phyloP scores from a whole-genome alignment of 2,329 filamentous ascomycete species.

The Stemphylium vesicarium region DNA sequence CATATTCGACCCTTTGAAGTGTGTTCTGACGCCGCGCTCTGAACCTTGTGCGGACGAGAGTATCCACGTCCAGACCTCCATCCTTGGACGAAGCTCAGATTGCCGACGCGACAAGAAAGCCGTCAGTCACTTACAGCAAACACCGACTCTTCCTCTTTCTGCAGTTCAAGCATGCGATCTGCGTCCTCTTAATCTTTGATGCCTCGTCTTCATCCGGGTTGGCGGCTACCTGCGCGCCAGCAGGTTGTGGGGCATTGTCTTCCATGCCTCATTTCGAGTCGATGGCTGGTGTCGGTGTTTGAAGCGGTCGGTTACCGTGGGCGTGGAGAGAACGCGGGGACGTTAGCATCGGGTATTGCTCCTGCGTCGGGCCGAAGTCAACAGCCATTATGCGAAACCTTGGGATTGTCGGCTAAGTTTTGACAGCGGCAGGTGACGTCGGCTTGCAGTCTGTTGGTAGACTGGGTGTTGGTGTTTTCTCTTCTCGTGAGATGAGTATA shows the following conservation, averaged over 20 bases:
- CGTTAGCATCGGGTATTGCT: conserved; percentile 13
- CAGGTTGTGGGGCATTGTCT: conserved; percentile 19
- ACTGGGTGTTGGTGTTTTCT: no score
- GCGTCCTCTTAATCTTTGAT: conserved; percentile 29
- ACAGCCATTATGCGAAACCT: not conserved
- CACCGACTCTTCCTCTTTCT: conserved; percentile 50
- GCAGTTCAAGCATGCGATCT: conserved; percentile 44
- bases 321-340: conserved; percentile 9
- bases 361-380: conserved; percentile 10
- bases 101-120: not conserved
- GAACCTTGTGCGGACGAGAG: not conserved
- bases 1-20: not conserved
- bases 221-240: conserved; percentile 12
- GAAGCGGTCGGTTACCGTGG: conserved; percentile 18
- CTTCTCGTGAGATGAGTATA: no score
- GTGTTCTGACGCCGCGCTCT: not conserved
- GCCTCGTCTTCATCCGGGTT: conserved; percentile 26
- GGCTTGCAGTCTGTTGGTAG: not conserved
- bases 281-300: conserved; percentile 19
- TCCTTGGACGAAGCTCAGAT: not conserved
- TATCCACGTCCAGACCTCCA: not conserved
- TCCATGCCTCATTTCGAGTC: conserved; percentile 20
- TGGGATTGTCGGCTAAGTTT: not conserved
- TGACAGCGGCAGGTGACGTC: not conserved
- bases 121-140: conserved; percentile 43